Conservation (phyloP, 1,284 basidiomycete genomes). For the Fomitopsis palustris region DNA sequence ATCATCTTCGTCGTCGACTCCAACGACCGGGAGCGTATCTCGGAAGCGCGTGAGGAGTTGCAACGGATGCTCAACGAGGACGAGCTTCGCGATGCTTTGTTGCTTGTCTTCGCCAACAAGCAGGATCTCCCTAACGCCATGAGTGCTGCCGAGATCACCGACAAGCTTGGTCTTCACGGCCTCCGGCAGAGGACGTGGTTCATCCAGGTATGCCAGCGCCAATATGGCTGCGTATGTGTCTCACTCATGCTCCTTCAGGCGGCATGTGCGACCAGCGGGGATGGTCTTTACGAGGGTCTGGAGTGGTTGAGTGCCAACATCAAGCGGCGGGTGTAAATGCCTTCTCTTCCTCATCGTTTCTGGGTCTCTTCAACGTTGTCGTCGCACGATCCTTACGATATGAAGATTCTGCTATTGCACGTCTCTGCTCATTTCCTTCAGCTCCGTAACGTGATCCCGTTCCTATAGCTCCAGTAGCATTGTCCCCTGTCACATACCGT, state of each 20-base stretch:
- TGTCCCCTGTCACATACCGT: conserved; percentile 24
- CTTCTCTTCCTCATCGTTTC: conserved; percentile 17
- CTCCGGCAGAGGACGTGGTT: conserved; percentile 98
- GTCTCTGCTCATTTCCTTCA: conserved; percentile 21
- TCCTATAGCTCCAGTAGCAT: conserved; percentile 15
- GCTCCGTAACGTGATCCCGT: conserved; percentile 19
- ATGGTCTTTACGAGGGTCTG: conserved; percentile 98
- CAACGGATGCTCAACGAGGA: conserved; percentile 99
- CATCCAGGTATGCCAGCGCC: conserved; percentile 76
- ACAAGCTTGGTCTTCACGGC: conserved; percentile 98
- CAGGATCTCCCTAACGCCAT: conserved; percentile 99
- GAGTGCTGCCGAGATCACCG: conserved; percentile 99
- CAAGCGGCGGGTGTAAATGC: conserved; percentile 71
- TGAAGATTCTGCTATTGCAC: conserved; percentile 24
- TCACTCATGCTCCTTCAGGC: conserved; percentile 48
- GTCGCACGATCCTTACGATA: conserved; percentile 37
- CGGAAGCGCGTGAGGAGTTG: conserved; percentile 98
- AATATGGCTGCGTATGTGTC: conserved; percentile 6
- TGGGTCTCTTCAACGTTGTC: conserved; percentile 31
- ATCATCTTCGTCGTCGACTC: conserved; percentile 99
- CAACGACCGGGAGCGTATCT: conserved; percentile 99
- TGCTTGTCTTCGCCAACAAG: conserved; percentile 99
- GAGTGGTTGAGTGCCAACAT: conserved; percentile 94
- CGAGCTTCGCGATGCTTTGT: conserved; percentile 96
- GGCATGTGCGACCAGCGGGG: conserved; percentile 97